Base-by-base conservation (phyloP, 2,329 filamentous ascomycete species). In the Diaporthe velutina region DNA sequence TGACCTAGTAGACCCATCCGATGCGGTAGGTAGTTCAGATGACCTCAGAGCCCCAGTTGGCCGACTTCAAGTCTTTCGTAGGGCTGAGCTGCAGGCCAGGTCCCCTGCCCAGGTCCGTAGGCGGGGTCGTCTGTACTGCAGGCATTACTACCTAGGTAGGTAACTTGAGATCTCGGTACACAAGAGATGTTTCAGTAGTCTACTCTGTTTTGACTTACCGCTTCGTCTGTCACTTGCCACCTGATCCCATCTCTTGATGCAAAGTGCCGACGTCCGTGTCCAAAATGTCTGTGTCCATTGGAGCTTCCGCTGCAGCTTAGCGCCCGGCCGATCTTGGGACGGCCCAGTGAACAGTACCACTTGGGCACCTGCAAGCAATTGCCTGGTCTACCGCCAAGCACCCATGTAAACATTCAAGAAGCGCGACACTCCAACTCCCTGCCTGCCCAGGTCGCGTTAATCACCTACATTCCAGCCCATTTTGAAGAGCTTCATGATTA, bases 381-480 rank as follows among this genome's bases (percentile, higher is more conserved):
- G 30, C 66, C 40, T 40, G 66, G 64, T 30, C 33, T 68, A 38
- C 48, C 40, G 64, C 64, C 50, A 70, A 58, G 58, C 58, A 54
- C 30, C 70, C 57, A 73, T 61, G 74, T 75, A 75, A 75, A 75
- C 74, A 75, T 61, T 38, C 30, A 50, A 55, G 22, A 52, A 42
- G 45, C 67, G 50, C 67, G 50, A 71, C 67, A 12, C 67, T 54
- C 50, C 55, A 35, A 70, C 35, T 4, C 40, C 13, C n/a, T 64
- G 35, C 13, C n/a, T 64, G 35, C 55, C 40, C n/a, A 25, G 9
- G 50, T 8, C 68, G 33, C 45, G 61, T 28, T 45, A 25, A n/a
- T 35, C 33, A 57, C 67, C 73, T 78, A 78, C 78, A 80, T 79
- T 80, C 79, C 80, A 80, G 76, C 30, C 67, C 54, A 42, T 33